Conservation (phyloP, 495 filamentous ascomycete genomes). For the Collariella sp. region DNA sequence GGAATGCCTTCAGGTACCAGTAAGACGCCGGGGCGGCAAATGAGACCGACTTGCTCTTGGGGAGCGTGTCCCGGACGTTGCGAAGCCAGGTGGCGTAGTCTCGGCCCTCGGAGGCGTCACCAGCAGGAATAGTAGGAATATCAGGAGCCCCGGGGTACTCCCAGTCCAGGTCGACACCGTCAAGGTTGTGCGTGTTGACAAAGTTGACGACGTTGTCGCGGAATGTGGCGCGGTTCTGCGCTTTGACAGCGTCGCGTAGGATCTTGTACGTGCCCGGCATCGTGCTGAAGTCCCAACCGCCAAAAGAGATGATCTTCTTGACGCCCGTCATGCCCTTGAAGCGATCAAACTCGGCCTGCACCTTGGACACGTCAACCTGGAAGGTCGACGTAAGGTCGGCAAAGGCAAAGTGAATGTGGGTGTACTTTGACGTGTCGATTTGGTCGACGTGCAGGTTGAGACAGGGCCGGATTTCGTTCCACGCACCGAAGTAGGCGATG, state of each 20-base stretch:
- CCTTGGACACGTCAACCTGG: slow-evolving; percentile 4
- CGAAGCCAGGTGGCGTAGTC: neutral
- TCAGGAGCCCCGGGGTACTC: slow-evolving; percentile 32
- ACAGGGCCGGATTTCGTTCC: slow-evolving; percentile 20
- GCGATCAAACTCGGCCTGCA: slow-evolving; percentile 7
- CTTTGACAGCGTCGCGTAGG: slow-evolving; percentile 18
- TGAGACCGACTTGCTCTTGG: neutral
- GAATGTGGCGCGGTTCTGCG: slow-evolving; percentile 18
- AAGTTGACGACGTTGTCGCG: slow-evolving; percentile 21
- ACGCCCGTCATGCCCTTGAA: slow-evolving; percentile 15
- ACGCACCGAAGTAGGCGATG: slow-evolving; percentile 27
- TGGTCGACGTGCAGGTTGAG: slow-evolving; percentile 13
- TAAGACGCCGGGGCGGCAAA: slow-evolving; percentile 26
- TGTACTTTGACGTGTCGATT: slow-evolving; percentile 13
- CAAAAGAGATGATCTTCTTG: slow-evolving; percentile 28
- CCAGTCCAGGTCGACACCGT: slow-evolving; percentile 31
- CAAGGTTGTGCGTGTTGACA: slow-evolving; percentile 21
- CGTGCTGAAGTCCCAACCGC: slow-evolving; percentile 27
- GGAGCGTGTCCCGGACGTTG: neutral
- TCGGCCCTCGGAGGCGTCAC: slow-evolving; percentile 2
- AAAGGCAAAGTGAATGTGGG: slow-evolving; percentile 22
- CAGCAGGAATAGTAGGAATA: slow-evolving; percentile 1
- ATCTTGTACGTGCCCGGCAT: slow-evolving; percentile 18
- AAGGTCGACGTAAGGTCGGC: slow-evolving; percentile 5
- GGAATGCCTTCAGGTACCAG: slow-evolving; percentile 22